phyloP scores from a whole-genome alignment of 2,329 filamentous ascomycete species.

The Stachybotrys chartarum region DNA sequence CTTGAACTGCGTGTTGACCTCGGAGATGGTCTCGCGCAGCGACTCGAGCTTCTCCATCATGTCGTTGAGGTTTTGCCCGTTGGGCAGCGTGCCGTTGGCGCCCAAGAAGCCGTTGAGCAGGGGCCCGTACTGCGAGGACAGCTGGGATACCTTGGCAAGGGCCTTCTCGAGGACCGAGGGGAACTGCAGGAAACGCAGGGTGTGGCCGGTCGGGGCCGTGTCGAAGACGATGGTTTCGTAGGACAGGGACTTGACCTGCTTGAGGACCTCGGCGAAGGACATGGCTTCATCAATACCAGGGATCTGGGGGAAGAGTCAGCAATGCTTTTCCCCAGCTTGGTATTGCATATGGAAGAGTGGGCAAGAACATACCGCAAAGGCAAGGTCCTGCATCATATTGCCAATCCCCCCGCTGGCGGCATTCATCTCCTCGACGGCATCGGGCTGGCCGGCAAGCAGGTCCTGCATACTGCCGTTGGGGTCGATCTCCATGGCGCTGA shows the following conservation, averaged over 20 bases:
- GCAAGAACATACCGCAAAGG: conserved; percentile 66
- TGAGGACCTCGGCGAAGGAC: conserved; percentile 98
- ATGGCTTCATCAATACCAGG: conserved; percentile 98
- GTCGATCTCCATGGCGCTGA: conserved; percentile 99
- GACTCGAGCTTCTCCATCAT: conserved; percentile 93
- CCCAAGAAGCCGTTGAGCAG: conserved; percentile 93
- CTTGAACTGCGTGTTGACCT: conserved; percentile 98
- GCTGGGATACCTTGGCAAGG: conserved; percentile 90
- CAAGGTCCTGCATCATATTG: conserved; percentile 97
- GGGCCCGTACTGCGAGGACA: conserved; percentile 90
- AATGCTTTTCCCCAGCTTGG: background rate
- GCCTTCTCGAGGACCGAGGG: conserved; percentile 97
- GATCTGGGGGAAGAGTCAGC: conserved; percentile 51
- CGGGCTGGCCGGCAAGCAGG: conserved; percentile 69
- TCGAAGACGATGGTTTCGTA: conserved; percentile 99
- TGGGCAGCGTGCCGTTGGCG: conserved; percentile 65
- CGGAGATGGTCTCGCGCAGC: conserved; percentile 83
- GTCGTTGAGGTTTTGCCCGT: conserved; percentile 87
- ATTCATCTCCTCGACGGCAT: conserved; percentile 60
- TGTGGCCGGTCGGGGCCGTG: conserved; percentile 95
- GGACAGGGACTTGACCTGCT: conserved; percentile 97
- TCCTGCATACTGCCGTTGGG: conserved; percentile 98
- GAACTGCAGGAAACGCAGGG: conserved; percentile 96
- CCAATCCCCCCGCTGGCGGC: conserved; percentile 70
- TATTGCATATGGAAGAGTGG: conserved; percentile 6